Evolutionary conservation across 352 stramenopile species (phyloP).

Genomic region (Globisporangium takayamanum): DNA sequence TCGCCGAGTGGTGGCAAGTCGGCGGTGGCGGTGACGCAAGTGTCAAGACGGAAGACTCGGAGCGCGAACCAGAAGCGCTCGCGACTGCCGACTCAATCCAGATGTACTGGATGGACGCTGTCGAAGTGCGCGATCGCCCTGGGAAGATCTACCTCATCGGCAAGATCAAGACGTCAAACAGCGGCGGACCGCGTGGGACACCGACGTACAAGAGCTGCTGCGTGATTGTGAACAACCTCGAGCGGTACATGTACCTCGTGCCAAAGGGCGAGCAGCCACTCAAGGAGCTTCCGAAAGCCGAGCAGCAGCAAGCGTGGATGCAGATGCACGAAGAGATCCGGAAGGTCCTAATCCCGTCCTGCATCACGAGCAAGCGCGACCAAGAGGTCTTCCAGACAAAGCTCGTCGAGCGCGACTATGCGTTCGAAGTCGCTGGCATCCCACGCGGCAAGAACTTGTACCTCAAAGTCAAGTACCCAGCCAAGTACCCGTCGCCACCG

Average conservation of each 20-base stretch:
- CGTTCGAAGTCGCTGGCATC: conserved; percentile 95
- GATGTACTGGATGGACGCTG: conserved; percentile 97
- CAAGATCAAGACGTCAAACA: conserved; percentile 80
- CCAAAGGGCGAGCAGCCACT: conserved; percentile 30
- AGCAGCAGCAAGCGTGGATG: conserved; percentile 86
- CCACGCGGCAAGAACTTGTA: conserved; percentile 94
- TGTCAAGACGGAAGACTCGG: conserved; percentile 16
- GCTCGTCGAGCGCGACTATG: conserved; percentile 95
- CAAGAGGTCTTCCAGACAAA: conserved; percentile 91
- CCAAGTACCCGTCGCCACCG: conserved; percentile 85
- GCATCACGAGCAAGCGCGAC: conserved; percentile 66
- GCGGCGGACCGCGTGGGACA: conserved; percentile 20
- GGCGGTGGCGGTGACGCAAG: conserved; percentile 19
- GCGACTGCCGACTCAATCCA: conserved; percentile 70
- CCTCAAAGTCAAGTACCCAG: conserved; percentile 97
- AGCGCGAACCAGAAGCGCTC: conserved; percentile 24
- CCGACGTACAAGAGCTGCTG: conserved; percentile 92
- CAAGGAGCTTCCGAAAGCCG: conserved; percentile 88
- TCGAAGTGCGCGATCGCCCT: conserved; percentile 90
- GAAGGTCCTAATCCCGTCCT: conserved; percentile 86
- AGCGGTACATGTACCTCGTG: conserved; percentile 95
- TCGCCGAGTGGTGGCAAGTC: conserved; percentile 78
- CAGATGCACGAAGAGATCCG: conserved; percentile 87
- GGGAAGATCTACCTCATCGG: conserved; percentile 97
- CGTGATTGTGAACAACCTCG: conserved; percentile 93